Evolutionary conservation across 2,329 filamentous ascomycete genomes (phyloP).

Genomic region (Xylaria sp.): DNA sequence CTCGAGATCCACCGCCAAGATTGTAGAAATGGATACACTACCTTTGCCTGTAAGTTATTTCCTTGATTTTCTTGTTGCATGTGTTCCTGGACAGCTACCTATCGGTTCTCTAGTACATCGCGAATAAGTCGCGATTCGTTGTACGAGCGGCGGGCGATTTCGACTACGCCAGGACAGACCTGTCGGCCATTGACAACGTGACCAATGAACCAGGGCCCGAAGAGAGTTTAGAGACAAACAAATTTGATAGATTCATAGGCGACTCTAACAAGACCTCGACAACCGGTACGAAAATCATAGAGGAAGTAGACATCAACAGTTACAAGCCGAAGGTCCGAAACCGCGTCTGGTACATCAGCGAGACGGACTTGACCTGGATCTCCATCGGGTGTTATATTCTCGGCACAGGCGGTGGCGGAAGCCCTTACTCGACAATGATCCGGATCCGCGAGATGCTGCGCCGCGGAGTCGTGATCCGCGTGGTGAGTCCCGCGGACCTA

Average conservation of each 20-base stretch:
- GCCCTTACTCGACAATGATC: conserved; percentile 63
- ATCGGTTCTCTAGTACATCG: conserved; percentile 55
- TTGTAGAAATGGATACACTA: conserved; percentile 65
- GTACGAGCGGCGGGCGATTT: conserved; percentile 70
- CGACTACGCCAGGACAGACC: conserved; percentile 56
- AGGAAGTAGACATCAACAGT: conserved; percentile 45
- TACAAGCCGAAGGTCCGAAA: conserved; percentile 63
- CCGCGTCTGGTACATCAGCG: conserved; percentile 67
- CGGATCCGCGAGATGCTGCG: conserved; percentile 63
- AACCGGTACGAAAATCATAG: conserved; percentile 30
- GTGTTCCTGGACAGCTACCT: neutral
- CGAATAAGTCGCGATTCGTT: conserved; percentile 66
- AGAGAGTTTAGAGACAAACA: conserved; percentile 38
- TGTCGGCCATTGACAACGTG: conserved; percentile 26
- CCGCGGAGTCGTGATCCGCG: conserved; percentile 61
- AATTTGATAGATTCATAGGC: conserved; percentile 41
- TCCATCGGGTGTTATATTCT: conserved; percentile 70
- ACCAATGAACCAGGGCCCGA: conserved; percentile 31
- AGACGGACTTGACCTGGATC: conserved; percentile 68
- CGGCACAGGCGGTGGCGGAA: conserved; percentile 70
- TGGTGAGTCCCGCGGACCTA: conserved; percentile 64
- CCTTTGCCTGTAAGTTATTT: conserved; percentile 59
- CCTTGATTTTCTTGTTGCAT: neutral
- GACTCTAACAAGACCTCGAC: conserved; percentile 27
- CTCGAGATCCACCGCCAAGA: conserved; percentile 54